These are phyloP conservation scores for Scleroderma citrinum DNA, from an alignment of 768 basidiomycete genomes.

Conservation along the genomic window DNA sequence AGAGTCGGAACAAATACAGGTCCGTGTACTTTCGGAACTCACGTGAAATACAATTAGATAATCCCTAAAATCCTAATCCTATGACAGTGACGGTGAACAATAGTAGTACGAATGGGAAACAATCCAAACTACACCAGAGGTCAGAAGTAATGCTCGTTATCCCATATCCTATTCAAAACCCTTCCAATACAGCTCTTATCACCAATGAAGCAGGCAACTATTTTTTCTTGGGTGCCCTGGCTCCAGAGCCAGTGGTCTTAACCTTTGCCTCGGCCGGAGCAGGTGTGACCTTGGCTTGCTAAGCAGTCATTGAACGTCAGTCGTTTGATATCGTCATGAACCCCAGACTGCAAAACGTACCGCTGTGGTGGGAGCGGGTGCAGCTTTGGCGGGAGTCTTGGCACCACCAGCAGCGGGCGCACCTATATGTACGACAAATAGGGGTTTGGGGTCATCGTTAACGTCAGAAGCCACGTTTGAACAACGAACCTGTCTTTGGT, in stretches of 20 bases:
- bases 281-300: slow-evolving; percentile 16
- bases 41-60: not conserved
- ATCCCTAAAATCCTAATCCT: no score
- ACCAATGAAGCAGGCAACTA: not conserved
- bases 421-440: not conserved
- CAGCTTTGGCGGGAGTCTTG: not conserved
- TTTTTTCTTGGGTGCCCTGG: slow-evolving; percentile 23
- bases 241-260: slow-evolving; percentile 11
- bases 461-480: not conserved
- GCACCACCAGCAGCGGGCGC: not conserved
- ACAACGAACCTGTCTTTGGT: not conserved
- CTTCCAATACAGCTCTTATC: not conserved
- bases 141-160: not conserved
- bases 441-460: not conserved
- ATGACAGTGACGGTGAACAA: not conserved
- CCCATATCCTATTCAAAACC: not conserved
- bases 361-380: not conserved
- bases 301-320: not conserved
- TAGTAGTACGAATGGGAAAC: not conserved
- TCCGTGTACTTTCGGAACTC: not conserved
- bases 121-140: not conserved
- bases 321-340: not conserved
- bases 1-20: not conserved
- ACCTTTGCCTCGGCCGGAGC: slow-evolving; percentile 20
- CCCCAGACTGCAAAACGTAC: not conserved